Evolutionary conservation across 1,284 basidiomycete genomes (phyloP), one percentile per base, ranked within the genome.

Genomic region (Ceratobasidium sp.): DNA sequence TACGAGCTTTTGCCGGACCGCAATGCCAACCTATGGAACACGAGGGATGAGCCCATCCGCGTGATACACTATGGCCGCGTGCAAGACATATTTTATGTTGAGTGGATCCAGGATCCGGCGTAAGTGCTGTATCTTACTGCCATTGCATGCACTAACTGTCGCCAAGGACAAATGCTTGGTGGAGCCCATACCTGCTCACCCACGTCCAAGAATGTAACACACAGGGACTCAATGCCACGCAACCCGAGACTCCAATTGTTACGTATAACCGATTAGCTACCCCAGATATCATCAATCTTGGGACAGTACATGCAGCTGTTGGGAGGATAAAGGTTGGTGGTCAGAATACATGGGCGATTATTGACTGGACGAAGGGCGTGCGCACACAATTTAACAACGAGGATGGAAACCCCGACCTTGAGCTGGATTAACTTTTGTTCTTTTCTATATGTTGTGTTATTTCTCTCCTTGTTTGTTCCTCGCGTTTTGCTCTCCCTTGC

Each of bases 291-390:
- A 46, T 69, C 31, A 22, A 69, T 24, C 14, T 71, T 9, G 68
- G 49, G 1, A n/a, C 46, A n/a, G 49, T 71, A 8, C 29, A 71
- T 2, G 68, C 68, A 19, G 68, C 29, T 8, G 43, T 71, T 19
- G 56, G 68, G 31, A 48, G 56, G 56, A 63, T 48, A 14, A 24
- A 27, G 27, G 56, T 71, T 3, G 48, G 54, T 2, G 68, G 41
- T 22, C 46, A 31, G 24, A 14, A 14, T 14, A 71, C 43, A 8
- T 71, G 56, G 54, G 68, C 41, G 29, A 71, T 71, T 37, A 19
- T 71, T 29, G 68, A 71, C 31, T 56, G 56, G 3, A 71, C 22
- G 14, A 31, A 24, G 7, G 68, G 68, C 27, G 68, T 56, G 31
- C 68, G 43, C 29, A 71, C 68, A 4, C 68, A 61, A 14, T 71